Evolutionary conservation across 345 rosid species (phyloP).

Genomic region (Ricinus communis): DNA sequence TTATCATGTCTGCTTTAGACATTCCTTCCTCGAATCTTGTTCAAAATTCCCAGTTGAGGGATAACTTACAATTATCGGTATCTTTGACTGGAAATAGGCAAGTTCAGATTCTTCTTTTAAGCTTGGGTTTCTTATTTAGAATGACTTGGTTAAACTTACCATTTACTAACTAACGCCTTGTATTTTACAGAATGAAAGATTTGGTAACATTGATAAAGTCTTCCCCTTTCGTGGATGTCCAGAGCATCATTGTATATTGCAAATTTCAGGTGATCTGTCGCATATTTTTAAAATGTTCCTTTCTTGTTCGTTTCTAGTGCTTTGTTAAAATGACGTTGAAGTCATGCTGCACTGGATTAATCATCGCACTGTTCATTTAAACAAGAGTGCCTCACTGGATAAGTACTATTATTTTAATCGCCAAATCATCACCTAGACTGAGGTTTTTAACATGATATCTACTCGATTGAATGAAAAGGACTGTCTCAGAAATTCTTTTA

Average conservation of each 20-base stretch:
- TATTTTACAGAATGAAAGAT: slow-evolving; percentile 72
- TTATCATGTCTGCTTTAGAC: slow-evolving; percentile 86
- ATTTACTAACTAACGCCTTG: slow-evolving; percentile 16
- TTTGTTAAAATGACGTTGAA: background rate
- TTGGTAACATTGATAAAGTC: slow-evolving; percentile 66
- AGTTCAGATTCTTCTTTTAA: slow-evolving; percentile 24
- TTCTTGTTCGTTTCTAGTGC: background rate
- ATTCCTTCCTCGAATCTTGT: slow-evolving; percentile 79
- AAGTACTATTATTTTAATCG: background rate
- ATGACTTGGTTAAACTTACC: slow-evolving; percentile 5
- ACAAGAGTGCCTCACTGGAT: background rate
- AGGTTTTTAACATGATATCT: background rate
- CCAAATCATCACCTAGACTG: background rate
- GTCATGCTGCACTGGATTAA: too few relatives aligned
- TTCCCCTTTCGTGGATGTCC: slow-evolving; percentile 56
- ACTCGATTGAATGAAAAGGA: background rate
- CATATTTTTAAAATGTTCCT: background rate
- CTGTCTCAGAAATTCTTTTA: background rate
- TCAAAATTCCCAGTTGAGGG: slow-evolving; percentile 63
- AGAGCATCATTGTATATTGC: slow-evolving; percentile 90
- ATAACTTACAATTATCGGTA: slow-evolving; percentile 74
- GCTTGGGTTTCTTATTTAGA: background rate
- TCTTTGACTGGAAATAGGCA: slow-evolving; percentile 77
- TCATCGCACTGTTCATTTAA: background rate
- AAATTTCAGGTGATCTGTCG: slow-evolving; percentile 80